Base-by-base conservation (phyloP, 2,329 filamentous ascomycete species). In the Aureobasidium mangrovei region DNA sequence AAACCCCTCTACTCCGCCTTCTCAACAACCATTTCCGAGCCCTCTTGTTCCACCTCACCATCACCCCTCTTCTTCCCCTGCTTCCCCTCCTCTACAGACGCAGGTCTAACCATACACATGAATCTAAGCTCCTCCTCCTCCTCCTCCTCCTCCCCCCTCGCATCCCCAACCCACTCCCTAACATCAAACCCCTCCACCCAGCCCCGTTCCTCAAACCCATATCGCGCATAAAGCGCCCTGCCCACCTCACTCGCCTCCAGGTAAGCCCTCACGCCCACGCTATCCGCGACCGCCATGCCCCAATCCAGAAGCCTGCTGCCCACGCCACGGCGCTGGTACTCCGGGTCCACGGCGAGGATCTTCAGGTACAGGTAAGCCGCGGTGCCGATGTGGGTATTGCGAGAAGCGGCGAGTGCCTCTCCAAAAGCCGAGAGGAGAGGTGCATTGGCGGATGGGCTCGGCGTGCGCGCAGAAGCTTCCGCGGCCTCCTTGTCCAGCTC, bases 251-350 rank as follows among this genome's bases (percentile, higher is more conserved):
- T 70, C 5, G 67, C 64, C 58, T 74, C 71, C 33, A 76, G 48
- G 61, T 72, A 76, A 2, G 61, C 62, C 10, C 63, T 60, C 45
- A 74, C 36, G 0, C 67, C 67, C 45, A 69, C 59, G 43, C 63
- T 56, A 59, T 75, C 72, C 32, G 71, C 73, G 52, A 68, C 64
- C 31, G 66, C 57, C 9, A 70, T 33, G 0, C 72, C 73, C 67
- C 67, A 70, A 18, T 70, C 58, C 56, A 75, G 35, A 28, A 70
- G 57, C 57, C 71, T 56, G 2, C 49, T 63, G 0, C 65, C 73
- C 3, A 72, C 69, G 0, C 73, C 73, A 33, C 65, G 65, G 2
- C 70, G 58, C 18, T 70, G 70, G 31, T 74, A 66, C 2, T 66
- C 65, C 0, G 71, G 71, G 56, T 69, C 64, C 28, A 70, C 73